Base-by-base conservation (phyloP, 805 yeast species). In the Clavispora vitiphila region DNA sequence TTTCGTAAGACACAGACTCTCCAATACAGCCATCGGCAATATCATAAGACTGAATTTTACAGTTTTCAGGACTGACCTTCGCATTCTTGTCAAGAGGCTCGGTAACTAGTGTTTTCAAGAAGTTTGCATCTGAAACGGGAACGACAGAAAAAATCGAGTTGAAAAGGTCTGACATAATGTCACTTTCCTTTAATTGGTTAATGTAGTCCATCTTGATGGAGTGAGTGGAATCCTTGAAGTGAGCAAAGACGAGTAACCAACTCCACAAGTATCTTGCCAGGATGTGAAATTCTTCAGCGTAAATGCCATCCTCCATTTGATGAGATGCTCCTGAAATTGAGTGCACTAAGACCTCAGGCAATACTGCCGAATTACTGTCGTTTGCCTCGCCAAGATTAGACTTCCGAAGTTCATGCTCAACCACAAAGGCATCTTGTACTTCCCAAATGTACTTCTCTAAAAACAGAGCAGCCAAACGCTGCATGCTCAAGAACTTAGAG, bases 171-270 rank as follows among this genome's bases (percentile, higher is more conserved):
- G 64, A 67, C 7, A 85, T 61, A n/a, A 72, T 55, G 22, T 69
- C 74, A 7, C 60, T 55, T 3, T 41, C 48, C 21, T 75, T 77
- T 41, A 88, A 56, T 48, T 83, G 83, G 16, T 64, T 68, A 26
- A 82, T 73, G 51, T 83, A 85, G 34, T 71, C 67, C 35, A 76
- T 72, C 42, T 89, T 72, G 49, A 88, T 70, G 31, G 77, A 74
- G 49, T 78, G 79, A 1, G 93, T 78, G 5, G 84, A 74, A 43
- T 80, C 78, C 39, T 74, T 71, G 56, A 88, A 84, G 58, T 80
- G 80, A 22, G 64, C 65, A 47, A 85, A 70, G 0, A 85, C 59
- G 40, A 86, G 64, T 46, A 63, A 65, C 95, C 95, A 89, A 42
- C 78, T 65, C 81, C 86, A 82, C 25, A 83, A 50, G 54, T 76